phyloP scores from a whole-genome alignment of 2,329 filamentous ascomycete species.

The Neophaeococcomyces mojaviensis region DNA sequence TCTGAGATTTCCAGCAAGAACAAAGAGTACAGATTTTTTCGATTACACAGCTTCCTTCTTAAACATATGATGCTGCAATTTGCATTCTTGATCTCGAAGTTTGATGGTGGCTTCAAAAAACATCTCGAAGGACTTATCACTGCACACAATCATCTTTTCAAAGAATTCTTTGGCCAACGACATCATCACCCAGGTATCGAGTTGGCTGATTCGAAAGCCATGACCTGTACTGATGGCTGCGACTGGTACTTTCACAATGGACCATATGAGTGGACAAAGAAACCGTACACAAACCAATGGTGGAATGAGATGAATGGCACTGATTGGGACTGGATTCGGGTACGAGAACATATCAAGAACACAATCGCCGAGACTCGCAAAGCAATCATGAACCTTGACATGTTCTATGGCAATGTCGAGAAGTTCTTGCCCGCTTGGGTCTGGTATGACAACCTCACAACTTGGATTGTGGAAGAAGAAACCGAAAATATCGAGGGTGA shows the following conservation, averaged over 20 bases:
- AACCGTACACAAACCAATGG: slow-evolving; percentile 5
- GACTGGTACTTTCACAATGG: slow-evolving; percentile 5
- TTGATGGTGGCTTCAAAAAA: background rate
- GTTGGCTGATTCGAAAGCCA: background rate
- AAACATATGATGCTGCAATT: slow-evolving; percentile 2
- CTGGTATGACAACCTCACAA: slow-evolving; percentile 1
- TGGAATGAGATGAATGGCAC: slow-evolving; percentile 4
- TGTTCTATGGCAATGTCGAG: background rate
- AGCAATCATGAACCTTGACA: background rate
- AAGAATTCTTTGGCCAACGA: background rate
- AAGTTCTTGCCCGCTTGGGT: slow-evolving; percentile 2
- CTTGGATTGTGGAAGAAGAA: background rate
- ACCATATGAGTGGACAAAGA: slow-evolving; percentile 3
- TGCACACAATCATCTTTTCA: slow-evolving; percentile 1
- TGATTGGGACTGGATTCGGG: slow-evolving; percentile 4
- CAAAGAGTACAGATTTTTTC: background rate
- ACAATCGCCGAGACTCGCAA: slow-evolving; percentile 1
- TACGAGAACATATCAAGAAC: slow-evolving; percentile 4
- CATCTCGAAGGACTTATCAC: background rate
- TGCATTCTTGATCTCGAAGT: background rate
- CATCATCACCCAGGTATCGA: slow-evolving; percentile 2
- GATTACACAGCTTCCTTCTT: background rate
- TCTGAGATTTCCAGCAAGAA: background rate
- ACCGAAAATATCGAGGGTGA: background rate
- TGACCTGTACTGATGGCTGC: background rate